Evolutionary conservation across 1,139 yeast genomes (phyloP), one percentile per base, ranked within the genome.

Genomic region (Yamadazyma conglobata): DNA sequence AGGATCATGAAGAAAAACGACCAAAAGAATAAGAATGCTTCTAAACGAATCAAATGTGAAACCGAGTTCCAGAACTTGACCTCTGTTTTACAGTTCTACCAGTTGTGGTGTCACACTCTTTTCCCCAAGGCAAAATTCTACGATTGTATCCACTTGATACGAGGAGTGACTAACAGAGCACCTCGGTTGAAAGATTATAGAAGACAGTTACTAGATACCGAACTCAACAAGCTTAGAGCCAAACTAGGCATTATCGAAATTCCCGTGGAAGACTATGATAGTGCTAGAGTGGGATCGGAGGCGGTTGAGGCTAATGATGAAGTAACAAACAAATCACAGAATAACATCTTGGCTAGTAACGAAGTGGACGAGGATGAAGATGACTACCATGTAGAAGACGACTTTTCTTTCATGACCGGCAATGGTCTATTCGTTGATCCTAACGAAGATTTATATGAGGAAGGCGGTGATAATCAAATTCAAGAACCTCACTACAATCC

Each of bases 31-130:
- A 33, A 27, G 13, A 18, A 29, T 13, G 25, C 31, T 25, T 12
- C 33, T 19, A 33, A 40, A 17, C 52, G 53, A 32, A 46, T 46
- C 13, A 64, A 56, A 34, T 49, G 55, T 19, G 64, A 64, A 9
- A 62, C 60, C 23, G 77, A 72, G 36, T 61, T 58, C 24, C 58
- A 63, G 6, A 70, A 66, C 34, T 50, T 69, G 25, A 54, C 63
- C 6, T 52, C 62, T 10, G 60, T 86, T 2, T 57, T 85, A 16
- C 77, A 73, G 38, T 77, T 75, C 46, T 86, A 85, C 55, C 94
- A 85, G 54, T 54, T 86, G 19, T 86, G 95, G 95, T 88, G 89
- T 16, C 95, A 86, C 52, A 73, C 78, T 4, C 50, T 86, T 31
- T 86, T 73, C 45, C 94, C 95, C 8, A 79, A 79, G 53, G 88